A percentile compares a stretch with the other conserved stretches of the same genome.
These are phyloP conservation scores for Boletus rubroflammeus DNA, from an alignment of 768 basidiomycete species.

Conservation along the genomic window DNA sequence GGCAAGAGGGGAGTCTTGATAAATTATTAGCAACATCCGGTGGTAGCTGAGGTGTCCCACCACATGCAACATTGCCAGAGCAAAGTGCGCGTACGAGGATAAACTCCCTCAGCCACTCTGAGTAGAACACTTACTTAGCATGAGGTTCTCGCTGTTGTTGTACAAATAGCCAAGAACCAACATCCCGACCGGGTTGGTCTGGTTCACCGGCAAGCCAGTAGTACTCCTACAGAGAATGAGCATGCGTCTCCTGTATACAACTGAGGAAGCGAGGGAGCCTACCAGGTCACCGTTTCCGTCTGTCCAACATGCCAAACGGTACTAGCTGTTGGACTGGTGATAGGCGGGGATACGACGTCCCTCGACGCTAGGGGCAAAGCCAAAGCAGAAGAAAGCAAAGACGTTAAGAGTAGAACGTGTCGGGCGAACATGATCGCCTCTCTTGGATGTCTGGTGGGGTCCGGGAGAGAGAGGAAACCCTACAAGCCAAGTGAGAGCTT, in stretches of 20 bases:
- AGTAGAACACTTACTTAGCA: conserved; percentile 24
- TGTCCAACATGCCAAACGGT: conserved; percentile 46
- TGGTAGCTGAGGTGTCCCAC: not conserved
- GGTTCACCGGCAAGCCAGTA: conserved; percentile 25
- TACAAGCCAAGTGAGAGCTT: conserved; percentile 11
- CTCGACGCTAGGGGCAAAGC: conserved; percentile 36
- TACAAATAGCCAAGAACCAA: conserved; percentile 25
- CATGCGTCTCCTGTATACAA: conserved; percentile 30
- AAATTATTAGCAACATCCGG: conserved; percentile 5
- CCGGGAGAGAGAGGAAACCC: conserved; percentile 17
- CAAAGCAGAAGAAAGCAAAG: conserved; percentile 15
- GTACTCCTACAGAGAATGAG: conserved; percentile 29
- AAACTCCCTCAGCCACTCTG: not conserved
- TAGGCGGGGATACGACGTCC: conserved; percentile 48
- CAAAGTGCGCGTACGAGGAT: not conserved
- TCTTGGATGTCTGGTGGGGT: conserved; percentile 1
- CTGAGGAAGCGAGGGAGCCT: conserved; percentile 1
- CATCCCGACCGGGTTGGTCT: conserved; percentile 31
- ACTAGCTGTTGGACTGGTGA: conserved; percentile 39
- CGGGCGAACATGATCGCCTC: conserved; percentile 25
- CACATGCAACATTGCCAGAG: not conserved
- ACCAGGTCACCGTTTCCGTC: conserved; percentile 50
- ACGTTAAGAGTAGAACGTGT: conserved; percentile 22
- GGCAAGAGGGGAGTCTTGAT: conserved; percentile 34
- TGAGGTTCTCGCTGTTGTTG: conserved; percentile 32